Conservation (phyloP, 495 filamentous ascomycete species). For the Penicillium silybi region DNA sequence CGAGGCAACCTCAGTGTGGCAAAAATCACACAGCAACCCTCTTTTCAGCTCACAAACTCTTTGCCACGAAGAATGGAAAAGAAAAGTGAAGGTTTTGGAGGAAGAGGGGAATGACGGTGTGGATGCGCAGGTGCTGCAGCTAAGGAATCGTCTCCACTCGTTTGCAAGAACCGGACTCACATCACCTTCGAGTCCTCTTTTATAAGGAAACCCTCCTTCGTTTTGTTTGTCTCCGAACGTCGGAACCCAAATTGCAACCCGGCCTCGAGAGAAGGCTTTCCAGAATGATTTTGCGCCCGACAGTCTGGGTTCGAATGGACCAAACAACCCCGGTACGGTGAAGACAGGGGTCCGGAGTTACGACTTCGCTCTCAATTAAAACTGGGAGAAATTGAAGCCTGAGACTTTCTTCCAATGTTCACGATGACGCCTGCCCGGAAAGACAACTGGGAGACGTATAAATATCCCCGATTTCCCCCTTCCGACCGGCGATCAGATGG, state of each 20-base stretch:
- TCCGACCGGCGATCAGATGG: not conserved
- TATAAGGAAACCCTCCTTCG: not conserved
- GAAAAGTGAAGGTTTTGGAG: slow-evolving; percentile 10
- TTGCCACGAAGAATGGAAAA: not conserved
- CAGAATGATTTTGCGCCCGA: slow-evolving; percentile 6
- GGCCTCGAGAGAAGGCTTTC: not conserved
- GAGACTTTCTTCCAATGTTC: not conserved
- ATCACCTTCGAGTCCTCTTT: not conserved
- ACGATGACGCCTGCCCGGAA: not conserved
- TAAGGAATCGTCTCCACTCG: slow-evolving; percentile 1
- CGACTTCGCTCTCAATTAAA: not conserved
- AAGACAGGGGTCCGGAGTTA: not conserved
- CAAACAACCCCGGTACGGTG: not conserved
- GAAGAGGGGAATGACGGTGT: slow-evolving; percentile 33
- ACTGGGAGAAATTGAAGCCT: not conserved
- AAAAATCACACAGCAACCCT: not conserved
- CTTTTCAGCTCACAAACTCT: not conserved
- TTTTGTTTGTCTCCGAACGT: slow-evolving; percentile 3
- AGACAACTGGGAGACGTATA: not conserved
- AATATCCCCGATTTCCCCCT: not conserved
- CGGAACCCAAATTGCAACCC: not conserved
- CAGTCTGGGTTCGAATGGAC: slow-evolving; percentile 10
- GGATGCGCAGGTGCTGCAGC: slow-evolving; percentile 18
- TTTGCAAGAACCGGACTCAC: not conserved
- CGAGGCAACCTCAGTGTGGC: not conserved